Evolutionary conservation across 2,329 filamentous ascomycete genomes (phyloP), one percentile per base, ranked within the genome.

Genomic region (Nemania diffusa): DNA sequence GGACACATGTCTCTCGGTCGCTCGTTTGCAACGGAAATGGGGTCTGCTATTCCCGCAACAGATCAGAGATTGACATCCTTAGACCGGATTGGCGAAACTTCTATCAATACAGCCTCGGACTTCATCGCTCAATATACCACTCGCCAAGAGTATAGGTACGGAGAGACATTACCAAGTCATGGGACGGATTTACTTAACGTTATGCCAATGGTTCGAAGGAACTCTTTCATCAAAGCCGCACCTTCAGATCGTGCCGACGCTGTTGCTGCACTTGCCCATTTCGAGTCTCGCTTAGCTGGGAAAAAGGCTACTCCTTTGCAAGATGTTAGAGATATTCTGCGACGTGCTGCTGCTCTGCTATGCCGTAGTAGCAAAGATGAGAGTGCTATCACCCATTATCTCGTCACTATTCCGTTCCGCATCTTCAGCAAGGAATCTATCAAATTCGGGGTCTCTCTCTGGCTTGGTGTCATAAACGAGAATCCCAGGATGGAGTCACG

Each of bases 91-190:
- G 90, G 91, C 20, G 88, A 91, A 55, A 88, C 88, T 61, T 88
- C 88, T 69, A 91, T 97, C 78, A 97, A 98, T 77, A 94, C 94
- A 11, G 94, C 93, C 0, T 98, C 96, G 2, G 95, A 98, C 77
- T 97, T 99, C 74, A 89, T 99, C 76, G 94, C 96, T 1, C 95
- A 99, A 76, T 99, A 99, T 78, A 98, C 95, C 3, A 97, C 94
- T 27, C 91, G 96, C 42, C 97, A 99, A 78, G 94, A 97, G 76
- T 99, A 99, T 79, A 90, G 94, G 64, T 95, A 95, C 76, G 89
- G 93, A 11, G 93, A 97, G 77, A 87, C 89, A 2, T 82, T 92
- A 42, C 88, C 90, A 1, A 90, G 91, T 65, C 88, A 90, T 68
- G 89, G 90, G 66, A 84, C 86, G 66, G 89, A 91, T 75, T 87